These are phyloP conservation scores for Rhodotorula toruloides DNA, from an alignment of 768 basidiomycete genomes.

Conservation along the genomic window DNA sequence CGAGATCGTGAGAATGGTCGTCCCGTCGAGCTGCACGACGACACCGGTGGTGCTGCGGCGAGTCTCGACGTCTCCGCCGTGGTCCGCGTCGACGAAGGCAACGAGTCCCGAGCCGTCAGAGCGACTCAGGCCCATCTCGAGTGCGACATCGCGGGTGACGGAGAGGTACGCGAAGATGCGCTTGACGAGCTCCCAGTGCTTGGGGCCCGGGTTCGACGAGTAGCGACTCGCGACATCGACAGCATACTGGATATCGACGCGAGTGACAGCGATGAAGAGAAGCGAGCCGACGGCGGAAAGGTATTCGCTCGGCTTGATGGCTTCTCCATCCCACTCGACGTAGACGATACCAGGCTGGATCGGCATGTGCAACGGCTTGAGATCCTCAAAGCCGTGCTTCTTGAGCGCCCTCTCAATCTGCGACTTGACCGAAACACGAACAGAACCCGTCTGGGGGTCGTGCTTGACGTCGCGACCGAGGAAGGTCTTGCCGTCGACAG, in stretches of 20 bases:
- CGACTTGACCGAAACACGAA: neutral
- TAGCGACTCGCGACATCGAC: neutral
- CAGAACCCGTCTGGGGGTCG: neutral
- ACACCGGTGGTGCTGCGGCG: conserved; percentile 43
- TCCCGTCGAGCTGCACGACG: conserved; percentile 1
- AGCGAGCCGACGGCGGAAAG: neutral
- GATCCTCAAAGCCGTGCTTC: neutral
- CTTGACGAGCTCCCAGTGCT: neutral
- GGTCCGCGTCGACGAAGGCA: conserved; percentile 43
- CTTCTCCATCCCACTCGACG: neutral
- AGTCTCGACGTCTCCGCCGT: conserved; percentile 40
- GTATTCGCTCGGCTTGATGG: neutral
- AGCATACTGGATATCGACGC: neutral
- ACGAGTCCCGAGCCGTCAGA: conserved; percentile 32
- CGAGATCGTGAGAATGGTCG: neutral
- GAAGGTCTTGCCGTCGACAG: conserved; percentile 41
- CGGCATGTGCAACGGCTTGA: neutral
- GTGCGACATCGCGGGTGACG: neutral
- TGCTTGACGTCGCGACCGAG: conserved; percentile 37
- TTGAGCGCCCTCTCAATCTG: neutral
- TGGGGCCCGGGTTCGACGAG: neutral
- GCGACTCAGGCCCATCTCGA: neutral
- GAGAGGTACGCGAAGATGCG: neutral
- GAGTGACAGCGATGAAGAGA: neutral
- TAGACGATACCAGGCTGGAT: neutral